Evolutionary conservation across 345 rosid genomes (phyloP).

Genomic region (Hevea brasiliensis): DNA sequence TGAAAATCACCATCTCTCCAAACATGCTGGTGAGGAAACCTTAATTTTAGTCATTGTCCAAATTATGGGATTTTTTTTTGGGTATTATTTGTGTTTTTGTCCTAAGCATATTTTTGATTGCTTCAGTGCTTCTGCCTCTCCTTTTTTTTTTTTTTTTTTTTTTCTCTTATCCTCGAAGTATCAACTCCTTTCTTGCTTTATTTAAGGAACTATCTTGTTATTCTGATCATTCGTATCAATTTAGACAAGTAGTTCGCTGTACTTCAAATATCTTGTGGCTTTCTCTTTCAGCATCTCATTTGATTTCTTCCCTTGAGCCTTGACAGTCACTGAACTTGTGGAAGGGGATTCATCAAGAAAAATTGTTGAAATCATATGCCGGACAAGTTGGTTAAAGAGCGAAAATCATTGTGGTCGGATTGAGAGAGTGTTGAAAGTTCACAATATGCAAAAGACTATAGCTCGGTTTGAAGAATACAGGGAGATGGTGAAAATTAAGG

Average conservation of each 20-base stretch:
- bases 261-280: conserved; percentile 1
- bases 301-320: conserved; percentile 6
- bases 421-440: conserved; percentile 88
- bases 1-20: conserved; percentile 94
- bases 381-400: conserved; percentile 85
- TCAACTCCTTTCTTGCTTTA: neutral
- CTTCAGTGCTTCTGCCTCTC: neutral
- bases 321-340: conserved; percentile 86
- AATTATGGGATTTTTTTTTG: neutral
- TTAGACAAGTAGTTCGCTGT: neutral
- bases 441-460: conserved; percentile 90
- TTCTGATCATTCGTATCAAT: neutral
- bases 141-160: conserved; percentile 11
- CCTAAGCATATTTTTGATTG: conserved; percentile 10
- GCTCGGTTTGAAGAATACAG: conserved; percentile 92
- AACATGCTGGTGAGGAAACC: conserved; percentile 75
- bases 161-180: neutral
- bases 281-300: conserved; percentile 16
- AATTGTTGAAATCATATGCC: conserved; percentile 95
- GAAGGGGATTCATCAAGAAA: conserved; percentile 98
- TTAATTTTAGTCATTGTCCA: neutral
- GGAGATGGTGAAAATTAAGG: conserved; percentile 80
- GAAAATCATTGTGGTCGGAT: conserved; percentile 88
- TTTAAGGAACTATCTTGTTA: neutral
- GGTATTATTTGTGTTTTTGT: neutral